phyloP scores from a whole-genome alignment of 164 flowering plant species.

The Vitis cinerea region DNA sequence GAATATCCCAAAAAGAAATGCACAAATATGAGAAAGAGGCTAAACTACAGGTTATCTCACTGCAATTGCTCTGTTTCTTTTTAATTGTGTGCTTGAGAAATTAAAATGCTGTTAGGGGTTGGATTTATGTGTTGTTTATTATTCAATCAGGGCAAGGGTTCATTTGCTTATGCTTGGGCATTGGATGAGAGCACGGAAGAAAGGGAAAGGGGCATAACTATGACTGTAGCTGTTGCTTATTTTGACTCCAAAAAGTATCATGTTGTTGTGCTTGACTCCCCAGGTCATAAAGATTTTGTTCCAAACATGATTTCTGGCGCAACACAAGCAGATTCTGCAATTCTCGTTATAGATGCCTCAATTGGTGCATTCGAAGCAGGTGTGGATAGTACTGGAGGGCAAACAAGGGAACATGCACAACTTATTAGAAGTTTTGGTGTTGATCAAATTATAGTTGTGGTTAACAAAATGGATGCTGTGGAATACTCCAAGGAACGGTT shows the following conservation, averaged over 20 bases:
- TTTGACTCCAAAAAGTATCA: conserved; percentile 74
- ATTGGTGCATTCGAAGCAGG: conserved; percentile 92
- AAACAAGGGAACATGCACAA: conserved; percentile 93
- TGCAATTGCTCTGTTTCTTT: not conserved
- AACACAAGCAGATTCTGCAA: conserved; percentile 96
- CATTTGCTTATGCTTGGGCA: conserved; percentile 99
- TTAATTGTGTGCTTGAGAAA: not conserved
- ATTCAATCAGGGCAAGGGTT: conserved; percentile 81
- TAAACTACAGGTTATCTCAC: conserved; percentile 51
- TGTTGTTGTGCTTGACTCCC: conserved; percentile 95
- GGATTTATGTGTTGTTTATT: conserved; percentile 12
- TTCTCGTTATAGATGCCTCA: conserved; percentile 94
- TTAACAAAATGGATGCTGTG: conserved; percentile 94
- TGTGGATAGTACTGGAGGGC: conserved; percentile 71
- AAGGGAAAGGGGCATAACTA: conserved; percentile 95
- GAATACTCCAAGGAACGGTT: conserved; percentile 82
- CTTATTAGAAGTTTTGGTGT: conserved; percentile 96
- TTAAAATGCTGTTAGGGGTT: not conserved
- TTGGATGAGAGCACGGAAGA: conserved; percentile 95
- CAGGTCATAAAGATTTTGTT: conserved; percentile 98
- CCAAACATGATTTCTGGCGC: conserved; percentile 99
- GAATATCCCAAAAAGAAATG: conserved; percentile 83
- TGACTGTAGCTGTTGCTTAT: conserved; percentile 97
- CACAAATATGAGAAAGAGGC: conserved; percentile 93
- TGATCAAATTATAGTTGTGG: conserved; percentile 85